These are phyloP conservation scores for Malassezia dermatis DNA, from an alignment of 1,284 basidiomycete species.

Conservation along the genomic window DNA sequence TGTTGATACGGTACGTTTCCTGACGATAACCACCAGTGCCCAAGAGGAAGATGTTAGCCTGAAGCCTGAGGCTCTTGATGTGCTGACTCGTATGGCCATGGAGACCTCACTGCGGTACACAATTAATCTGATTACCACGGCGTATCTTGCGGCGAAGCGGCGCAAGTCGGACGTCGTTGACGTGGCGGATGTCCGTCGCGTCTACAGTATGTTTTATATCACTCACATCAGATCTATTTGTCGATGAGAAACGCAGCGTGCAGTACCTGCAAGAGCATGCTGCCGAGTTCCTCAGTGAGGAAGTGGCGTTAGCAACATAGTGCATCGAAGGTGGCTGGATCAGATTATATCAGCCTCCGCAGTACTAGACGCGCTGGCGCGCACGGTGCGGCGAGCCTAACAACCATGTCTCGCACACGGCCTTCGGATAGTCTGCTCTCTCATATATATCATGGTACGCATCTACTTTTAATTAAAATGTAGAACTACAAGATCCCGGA, in stretches of 20 bases:
- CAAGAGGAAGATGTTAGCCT: conserved; percentile 94
- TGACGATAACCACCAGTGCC: conserved; percentile 49
- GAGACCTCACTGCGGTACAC: conserved; percentile 69
- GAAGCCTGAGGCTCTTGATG: conserved; percentile 61
- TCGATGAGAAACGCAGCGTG: conserved; percentile 88
- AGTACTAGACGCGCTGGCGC: background rate
- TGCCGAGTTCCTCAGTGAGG: conserved; percentile 55
- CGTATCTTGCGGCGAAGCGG: conserved; percentile 68
- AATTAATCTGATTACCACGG: conserved; percentile 82
- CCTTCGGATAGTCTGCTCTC: background rate
- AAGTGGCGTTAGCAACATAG: background rate
- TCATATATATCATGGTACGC: conserved; percentile 14
- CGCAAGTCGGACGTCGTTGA: conserved; percentile 65
- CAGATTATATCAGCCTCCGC: background rate
- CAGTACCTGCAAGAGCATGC: conserved; percentile 76
- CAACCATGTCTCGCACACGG: background rate
- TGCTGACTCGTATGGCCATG: conserved; percentile 72
- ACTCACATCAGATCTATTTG: conserved; percentile 54
- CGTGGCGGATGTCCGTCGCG: conserved; percentile 69
- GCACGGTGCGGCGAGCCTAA: background rate
- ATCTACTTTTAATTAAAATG: background rate
- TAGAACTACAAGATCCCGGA: conserved; percentile 36
- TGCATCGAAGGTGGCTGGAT: background rate
- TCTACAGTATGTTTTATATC: conserved; percentile 52
- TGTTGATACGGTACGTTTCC: conserved; percentile 61